Conservation (phyloP, 768 basidiomycete species). For the Lactifluus rugatus region DNA sequence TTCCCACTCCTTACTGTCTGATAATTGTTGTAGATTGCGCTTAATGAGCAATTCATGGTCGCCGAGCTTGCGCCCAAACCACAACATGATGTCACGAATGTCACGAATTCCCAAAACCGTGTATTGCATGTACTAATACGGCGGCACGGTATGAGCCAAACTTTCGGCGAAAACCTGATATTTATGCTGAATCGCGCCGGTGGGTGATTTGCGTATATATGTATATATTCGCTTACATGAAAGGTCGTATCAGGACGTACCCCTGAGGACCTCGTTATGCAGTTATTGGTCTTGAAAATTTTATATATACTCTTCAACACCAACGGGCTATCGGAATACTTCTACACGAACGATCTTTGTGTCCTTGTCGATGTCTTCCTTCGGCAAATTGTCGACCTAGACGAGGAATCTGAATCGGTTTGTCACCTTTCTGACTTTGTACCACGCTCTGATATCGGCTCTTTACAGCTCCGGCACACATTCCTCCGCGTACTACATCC, state of each 20-base stretch:
- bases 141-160: conserved; percentile 80
- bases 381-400: conserved; percentile 84
- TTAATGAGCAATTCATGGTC: conserved; percentile 99
- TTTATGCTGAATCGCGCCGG: conserved; percentile 97
- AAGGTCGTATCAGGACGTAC: conserved; percentile 48
- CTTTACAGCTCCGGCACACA: conserved; percentile 74
- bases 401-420: conserved; percentile 90
- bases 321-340: conserved; percentile 86
- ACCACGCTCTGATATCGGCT: neutral
- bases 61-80: conserved; percentile 39
- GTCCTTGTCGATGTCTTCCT: conserved; percentile 97
- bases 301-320: conserved; percentile 94
- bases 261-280: conserved; percentile 89
- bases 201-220: conserved; percentile 32
- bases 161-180: conserved; percentile 97
- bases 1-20: conserved; percentile 2
- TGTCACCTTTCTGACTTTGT: conserved; percentile 25
- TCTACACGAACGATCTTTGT: conserved; percentile 95
- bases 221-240: neutral
- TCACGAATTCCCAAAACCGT: conserved; percentile 44
- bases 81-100: conserved; percentile 19
- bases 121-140: conserved; percentile 76
- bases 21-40: conserved; percentile 50
- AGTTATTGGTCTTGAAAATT: conserved; percentile 86
- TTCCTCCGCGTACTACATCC: conserved; percentile 96